phyloP scores from a whole-genome alignment of 2,329 filamentous ascomycete species.

The Huntiella abstrusa region DNA sequence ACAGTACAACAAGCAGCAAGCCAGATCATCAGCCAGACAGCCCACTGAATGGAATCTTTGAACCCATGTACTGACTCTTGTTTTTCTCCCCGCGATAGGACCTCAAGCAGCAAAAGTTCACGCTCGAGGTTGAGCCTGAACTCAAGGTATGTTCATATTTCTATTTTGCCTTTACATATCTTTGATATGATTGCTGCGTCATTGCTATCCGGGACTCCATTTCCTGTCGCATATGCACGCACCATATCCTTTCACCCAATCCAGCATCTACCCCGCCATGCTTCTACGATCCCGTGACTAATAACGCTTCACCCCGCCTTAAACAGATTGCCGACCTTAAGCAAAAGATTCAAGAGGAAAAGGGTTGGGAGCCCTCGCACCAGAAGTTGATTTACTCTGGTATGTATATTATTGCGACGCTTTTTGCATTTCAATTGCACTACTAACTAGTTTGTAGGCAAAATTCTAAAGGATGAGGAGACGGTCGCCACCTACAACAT shows the following conservation, averaged over 20 bases:
- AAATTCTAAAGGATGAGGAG: constrained; percentile 95
- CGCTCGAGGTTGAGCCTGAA: constrained; percentile 80
- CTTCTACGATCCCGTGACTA: not conserved
- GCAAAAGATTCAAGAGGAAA: constrained; percentile 77
- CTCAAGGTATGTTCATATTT: constrained; percentile 52
- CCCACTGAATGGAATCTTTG: not conserved
- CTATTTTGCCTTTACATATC: not conserved
- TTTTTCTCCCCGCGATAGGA: constrained; percentile 37
- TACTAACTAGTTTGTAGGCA: constrained; percentile 32
- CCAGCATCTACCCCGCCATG: constrained; percentile 2
- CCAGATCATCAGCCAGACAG: not conserved
- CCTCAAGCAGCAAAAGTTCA: constrained; percentile 97
- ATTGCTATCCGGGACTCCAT: not conserved
- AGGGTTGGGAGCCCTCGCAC: constrained; percentile 77
- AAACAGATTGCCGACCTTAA: constrained; percentile 72
- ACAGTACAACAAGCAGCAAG: not conserved
- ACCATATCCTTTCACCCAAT: constrained; percentile 9
- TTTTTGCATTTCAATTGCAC: not conserved
- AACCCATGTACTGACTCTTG: not conserved
- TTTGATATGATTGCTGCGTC: not conserved
- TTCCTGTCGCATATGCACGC: not conserved
- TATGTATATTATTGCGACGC: constrained; percentile 24
- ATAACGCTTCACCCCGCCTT: not conserved
- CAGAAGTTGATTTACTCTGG: constrained; percentile 98
- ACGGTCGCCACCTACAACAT: constrained; percentile 95